Base-by-base conservation (phyloP, 163 green algal genomes). In the Chlorella variabilis region DNA sequence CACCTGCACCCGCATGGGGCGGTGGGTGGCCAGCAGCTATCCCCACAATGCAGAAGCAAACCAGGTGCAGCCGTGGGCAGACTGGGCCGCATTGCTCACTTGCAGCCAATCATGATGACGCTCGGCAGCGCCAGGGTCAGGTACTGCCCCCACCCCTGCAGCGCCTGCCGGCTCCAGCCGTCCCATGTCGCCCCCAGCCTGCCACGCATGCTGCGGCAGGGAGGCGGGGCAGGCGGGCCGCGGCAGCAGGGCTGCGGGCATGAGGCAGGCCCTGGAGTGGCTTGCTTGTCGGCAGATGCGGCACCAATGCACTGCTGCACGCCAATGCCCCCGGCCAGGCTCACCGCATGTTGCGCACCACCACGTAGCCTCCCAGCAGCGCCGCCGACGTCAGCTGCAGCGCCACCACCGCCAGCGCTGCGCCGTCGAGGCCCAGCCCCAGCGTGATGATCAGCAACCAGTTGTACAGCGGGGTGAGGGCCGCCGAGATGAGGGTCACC, bases 391-490 rank as follows among this genome's bases (percentile, higher is more conserved):
- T 85, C 17, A 80, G 21, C 63, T 90, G 77, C n/a, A 83, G 48
- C 2, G 59, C n/a, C 9, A 83, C 69, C 27, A 80, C 58, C 21
- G 89, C 89, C 58, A 84, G 27, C 18, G 83, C 87, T n/a, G 89
- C 89, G 34, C 89, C 89, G 8, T 78, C 73, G 39, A 91, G 65
- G 20, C 85, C 87, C 49, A 77, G 56, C 20, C 69, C 51, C 33
- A 83, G 25, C 23, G 51, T 56, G 1, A 82, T 38, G 8, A 93
- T 77, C 27, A 92, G 59, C 6, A 86, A 54, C 67, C 71, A 85
- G 81, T 90, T 91, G 66, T 81, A 86, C 17, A 86, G 21, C 1
- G 84, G 79, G 1, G 84, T 62, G 18, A 90, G 36, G 25, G 36
- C 54, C 36, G 85, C 69, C 0, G 78, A 66, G 1, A 80, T 15